Percentiles rank a stretch among this genome's conserved stretches.
Evolutionary conservation across 345 rosid species (phyloP).

Genomic region (Salix dunnii): DNA sequence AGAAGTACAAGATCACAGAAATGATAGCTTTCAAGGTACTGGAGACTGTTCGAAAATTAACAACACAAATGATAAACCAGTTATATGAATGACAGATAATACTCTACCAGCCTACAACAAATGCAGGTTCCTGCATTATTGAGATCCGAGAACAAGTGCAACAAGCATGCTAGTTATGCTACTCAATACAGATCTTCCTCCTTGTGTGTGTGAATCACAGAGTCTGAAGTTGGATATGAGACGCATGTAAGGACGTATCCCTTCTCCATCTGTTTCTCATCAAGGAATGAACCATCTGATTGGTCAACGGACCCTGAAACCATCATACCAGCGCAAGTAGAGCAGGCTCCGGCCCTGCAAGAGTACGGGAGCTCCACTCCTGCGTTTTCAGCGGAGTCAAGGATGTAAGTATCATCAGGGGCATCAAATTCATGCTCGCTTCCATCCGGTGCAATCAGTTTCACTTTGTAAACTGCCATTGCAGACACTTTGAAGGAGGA

Average conservation of each 20-base stretch:
- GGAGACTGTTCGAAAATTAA: neutral
- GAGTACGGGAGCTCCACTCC: conserved; percentile 32
- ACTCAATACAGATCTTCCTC: conserved; percentile 22
- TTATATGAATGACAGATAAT: neutral
- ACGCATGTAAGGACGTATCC: conserved; percentile 24
- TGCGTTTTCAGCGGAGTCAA: conserved; percentile 27
- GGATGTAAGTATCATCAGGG: conserved; percentile 23
- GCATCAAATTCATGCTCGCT: conserved; percentile 25
- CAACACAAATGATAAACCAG: neutral
- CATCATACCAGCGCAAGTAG: conserved; percentile 30
- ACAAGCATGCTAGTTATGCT: neutral
- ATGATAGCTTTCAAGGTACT: neutral
- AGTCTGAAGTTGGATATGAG: conserved; percentile 23
- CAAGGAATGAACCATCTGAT: conserved; percentile 27
- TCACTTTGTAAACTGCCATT: conserved; percentile 25
- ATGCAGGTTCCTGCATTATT: neutral
- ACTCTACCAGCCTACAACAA: neutral
- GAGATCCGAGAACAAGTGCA: neutral
- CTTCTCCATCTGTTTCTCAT: conserved; percentile 19
- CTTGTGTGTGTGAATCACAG: conserved; percentile 30
- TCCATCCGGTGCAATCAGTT: conserved; percentile 22
- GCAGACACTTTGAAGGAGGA: conserved; percentile 36
- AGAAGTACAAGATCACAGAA: neutral
- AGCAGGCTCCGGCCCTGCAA: conserved; percentile 31
- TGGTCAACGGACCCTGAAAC: conserved; percentile 16